These are phyloP conservation scores for Lachnellula arida DNA, from an alignment of 2,329 filamentous ascomycete species.

Conservation along the genomic window DNA sequence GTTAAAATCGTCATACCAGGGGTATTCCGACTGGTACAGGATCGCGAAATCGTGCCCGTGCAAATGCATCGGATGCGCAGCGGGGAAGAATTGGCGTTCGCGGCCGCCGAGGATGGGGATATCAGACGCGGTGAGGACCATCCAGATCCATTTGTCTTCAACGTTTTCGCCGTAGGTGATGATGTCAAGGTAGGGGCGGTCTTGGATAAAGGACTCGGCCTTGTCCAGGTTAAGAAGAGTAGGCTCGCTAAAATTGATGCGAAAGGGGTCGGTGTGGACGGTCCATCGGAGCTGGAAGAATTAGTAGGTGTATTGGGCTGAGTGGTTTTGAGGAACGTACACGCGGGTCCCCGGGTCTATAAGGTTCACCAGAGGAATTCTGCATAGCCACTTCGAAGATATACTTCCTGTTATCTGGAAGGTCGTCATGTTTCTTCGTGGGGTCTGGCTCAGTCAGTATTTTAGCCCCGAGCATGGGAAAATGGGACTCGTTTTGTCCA, in stretches of 20 bases:
- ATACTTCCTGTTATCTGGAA: no score
- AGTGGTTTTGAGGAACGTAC: background rate
- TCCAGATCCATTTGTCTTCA: background rate
- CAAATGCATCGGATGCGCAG: constrained; percentile 6
- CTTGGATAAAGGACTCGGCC: background rate
- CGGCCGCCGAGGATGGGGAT: background rate
- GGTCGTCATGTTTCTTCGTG: background rate
- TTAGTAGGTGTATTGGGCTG: background rate
- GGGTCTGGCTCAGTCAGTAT: background rate
- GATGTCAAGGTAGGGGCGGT: background rate
- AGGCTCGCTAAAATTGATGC: background rate
- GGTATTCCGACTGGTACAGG: background rate
- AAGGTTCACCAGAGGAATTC: no score
- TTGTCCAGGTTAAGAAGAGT: background rate
- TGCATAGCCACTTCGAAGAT: no score
- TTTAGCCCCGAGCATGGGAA: background rate
- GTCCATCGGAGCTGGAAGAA: background rate
- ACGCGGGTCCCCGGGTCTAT: no score
- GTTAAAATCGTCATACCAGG: background rate
- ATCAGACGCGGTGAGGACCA: constrained; percentile 1
- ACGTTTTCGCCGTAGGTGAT: background rate
- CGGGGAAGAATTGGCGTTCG: background rate
- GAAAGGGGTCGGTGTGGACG: background rate
- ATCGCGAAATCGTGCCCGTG: constrained; percentile 7
- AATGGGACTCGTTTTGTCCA: background rate